Base-by-base conservation (phyloP, 2,329 filamentous ascomycete genomes). In the Claviceps pazoutovae region DNA sequence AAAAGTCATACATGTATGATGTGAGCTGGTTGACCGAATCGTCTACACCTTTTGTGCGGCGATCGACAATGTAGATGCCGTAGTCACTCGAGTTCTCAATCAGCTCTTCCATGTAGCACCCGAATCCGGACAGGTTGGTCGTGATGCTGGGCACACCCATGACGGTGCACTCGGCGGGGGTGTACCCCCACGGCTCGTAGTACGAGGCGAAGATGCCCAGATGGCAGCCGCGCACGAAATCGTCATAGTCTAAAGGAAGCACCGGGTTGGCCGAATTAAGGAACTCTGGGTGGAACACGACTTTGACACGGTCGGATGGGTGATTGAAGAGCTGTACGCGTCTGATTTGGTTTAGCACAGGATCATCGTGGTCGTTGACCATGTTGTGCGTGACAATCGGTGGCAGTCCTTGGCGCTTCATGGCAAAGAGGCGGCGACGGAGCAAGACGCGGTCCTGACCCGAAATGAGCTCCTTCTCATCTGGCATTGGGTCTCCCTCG, bases 151-250 rank as follows among this genome's bases (percentile, higher is more conserved):
- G 93, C 42, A 98, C 90, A 61, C 93, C 93, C 93, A 97, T 97
- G 56, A 97, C 93, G 0, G 93, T 97, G 69, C 93, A 98, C 69
- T 97, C 93, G 50, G 93, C 91, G 0, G 91, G 93, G 2, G 93
- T 98, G 70, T 98, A 98, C 46, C 93, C 93, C 93, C 93, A 98
- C 8, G 93, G 93, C 72, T 98, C 93, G 68, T 98, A 98, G 78
- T 97, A 97, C 2, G 93, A 97, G 23, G 91, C 78, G 71, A 98
- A 98, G 53, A 98, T 82, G 61, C 93, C 93, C 64, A 98, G 73
- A 69, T 98, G 91, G 42, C 91, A 97, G 57, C 93, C 93, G 51
- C 93, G 88, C 45, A 98, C 93, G 64, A 98, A 98, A 67, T 98
- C 93, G 63, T 98, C 93, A 62, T 98, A 97, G 71, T 97, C 93